phyloP scores from a whole-genome alignment of 176 grass and related monocot species.

The Ensete ventricosum region DNA sequence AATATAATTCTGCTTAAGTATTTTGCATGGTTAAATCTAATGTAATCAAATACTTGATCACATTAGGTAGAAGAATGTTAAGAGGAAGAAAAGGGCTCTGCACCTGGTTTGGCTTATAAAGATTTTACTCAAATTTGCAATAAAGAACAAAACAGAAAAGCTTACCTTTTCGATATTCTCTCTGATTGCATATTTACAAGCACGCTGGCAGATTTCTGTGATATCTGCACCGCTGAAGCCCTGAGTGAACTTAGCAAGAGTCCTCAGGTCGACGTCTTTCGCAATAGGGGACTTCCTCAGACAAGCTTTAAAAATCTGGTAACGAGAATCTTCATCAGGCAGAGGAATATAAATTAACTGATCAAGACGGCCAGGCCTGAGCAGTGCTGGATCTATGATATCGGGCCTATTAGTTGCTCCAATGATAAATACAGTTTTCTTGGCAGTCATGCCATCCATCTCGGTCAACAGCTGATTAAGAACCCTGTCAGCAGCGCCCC shows the following conservation, averaged over 20 bases:
- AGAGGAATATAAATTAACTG: slow-evolving; percentile 41
- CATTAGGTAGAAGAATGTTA: too few relatives aligned
- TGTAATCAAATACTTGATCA: too few relatives aligned
- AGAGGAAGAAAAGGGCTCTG: too few relatives aligned
- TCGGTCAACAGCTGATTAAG: slow-evolving; percentile 40
- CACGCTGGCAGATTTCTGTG: slow-evolving; percentile 35
- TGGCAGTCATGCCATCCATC: slow-evolving; percentile 45
- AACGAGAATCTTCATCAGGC: slow-evolving; percentile 25
- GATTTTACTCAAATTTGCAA: neutral
- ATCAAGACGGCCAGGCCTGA: slow-evolving; percentile 43
- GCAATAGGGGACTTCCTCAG: slow-evolving; percentile 23
- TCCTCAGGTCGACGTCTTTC: slow-evolving; percentile 19
- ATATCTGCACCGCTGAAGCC: slow-evolving; percentile 42
- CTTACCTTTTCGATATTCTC: slow-evolving; percentile 21
- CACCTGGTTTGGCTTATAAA: too few relatives aligned
- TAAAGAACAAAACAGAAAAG: neutral
- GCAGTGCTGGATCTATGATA: slow-evolving; percentile 45
- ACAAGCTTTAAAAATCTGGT: slow-evolving; percentile 34
- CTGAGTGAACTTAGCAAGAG: slow-evolving; percentile 14
- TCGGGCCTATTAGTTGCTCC: slow-evolving; percentile 45
- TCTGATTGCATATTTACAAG: slow-evolving; percentile 35
- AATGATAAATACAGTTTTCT: slow-evolving; percentile 43
- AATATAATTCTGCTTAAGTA: too few relatives aligned
- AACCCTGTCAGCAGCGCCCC: slow-evolving; percentile 25
- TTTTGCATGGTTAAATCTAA: too few relatives aligned